Conservation (phyloP, 2,329 filamentous ascomycete species). For the Aspergillus sp. region DNA sequence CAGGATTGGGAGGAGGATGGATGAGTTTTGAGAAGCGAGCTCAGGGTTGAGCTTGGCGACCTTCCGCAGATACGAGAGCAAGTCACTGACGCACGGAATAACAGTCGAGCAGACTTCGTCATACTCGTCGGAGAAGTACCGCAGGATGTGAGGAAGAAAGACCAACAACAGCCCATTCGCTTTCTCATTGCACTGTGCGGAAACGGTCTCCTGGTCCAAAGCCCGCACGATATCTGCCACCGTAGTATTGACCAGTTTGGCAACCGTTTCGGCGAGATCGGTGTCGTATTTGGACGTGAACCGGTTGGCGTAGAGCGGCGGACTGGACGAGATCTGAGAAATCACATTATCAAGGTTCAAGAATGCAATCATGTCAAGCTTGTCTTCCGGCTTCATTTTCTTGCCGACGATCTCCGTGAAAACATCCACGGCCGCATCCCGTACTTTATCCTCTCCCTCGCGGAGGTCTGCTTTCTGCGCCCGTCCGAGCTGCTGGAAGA, state of each 20-base stretch:
- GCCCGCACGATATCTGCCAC: slow-evolving; percentile 84
- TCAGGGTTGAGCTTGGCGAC: slow-evolving; percentile 62
- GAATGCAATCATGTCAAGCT: slow-evolving; percentile 89
- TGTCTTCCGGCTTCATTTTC: slow-evolving; percentile 94
- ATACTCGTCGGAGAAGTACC: slow-evolving; percentile 97
- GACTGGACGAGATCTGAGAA: slow-evolving; percentile 78
- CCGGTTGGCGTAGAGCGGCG: slow-evolving; percentile 74
- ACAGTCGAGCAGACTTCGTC: slow-evolving; percentile 97
- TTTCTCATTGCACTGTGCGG: slow-evolving; percentile 65
- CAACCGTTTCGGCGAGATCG: slow-evolving; percentile 90
- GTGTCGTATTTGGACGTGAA: slow-evolving; percentile 88
- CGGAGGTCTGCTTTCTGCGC: slow-evolving; percentile 59
- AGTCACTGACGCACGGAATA: slow-evolving; percentile 87
- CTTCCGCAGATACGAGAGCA: slow-evolving; percentile 87
- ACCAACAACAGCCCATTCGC: slow-evolving; percentile 79
- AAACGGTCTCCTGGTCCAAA: slow-evolving; percentile 66
- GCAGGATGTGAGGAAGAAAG: slow-evolving; percentile 82
- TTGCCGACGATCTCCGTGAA: slow-evolving; percentile 95
- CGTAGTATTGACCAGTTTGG: slow-evolving; percentile 90
- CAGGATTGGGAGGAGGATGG: slow-evolving; percentile 82
- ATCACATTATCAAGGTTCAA: slow-evolving; percentile 85
- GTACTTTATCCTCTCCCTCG: slow-evolving; percentile 76
- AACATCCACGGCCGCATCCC: slow-evolving; percentile 88
- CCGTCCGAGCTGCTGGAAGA: slow-evolving; percentile 86
- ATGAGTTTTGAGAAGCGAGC: slow-evolving; percentile 72